Evolutionary conservation across 805 yeast genomes (phyloP), one percentile per base, ranked within the genome.

Genomic region (Metschnikowia rubicola): DNA sequence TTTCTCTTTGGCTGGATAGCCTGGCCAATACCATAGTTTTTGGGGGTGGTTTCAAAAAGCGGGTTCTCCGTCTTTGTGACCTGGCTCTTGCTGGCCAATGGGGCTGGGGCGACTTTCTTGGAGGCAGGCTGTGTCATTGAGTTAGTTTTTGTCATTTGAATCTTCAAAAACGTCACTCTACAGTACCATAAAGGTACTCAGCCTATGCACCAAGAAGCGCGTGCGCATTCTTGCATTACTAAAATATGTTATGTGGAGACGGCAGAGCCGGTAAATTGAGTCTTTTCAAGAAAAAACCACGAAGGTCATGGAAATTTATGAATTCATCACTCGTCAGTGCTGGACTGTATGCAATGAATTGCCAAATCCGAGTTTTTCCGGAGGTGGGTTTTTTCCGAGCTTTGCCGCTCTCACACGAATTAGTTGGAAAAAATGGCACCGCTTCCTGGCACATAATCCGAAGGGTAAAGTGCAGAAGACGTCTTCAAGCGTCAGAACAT

Each of bases 11-110:
- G 96, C 78, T 92, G 98, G 65, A 92, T 67, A 60, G 85, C 78
- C 81, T 94, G 98, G 68, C 99, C 99, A 66, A 92, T 86, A 77
- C 98, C 98, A 69, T 85, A 92, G 79, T 83, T 85, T 79, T 84
- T 86, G 74, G 97, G 96, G 60, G 89, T 80, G 56, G 96, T 76
- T 75, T 87, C 95, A 68, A 88, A 50, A 55, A 66, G 59, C 37
- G 68, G 68, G 61, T 66, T 64, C 54, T 58, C 15, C 26, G 33
- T 19, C 35, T 30, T 30, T 21, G 41, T 13, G 10, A 30, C 41
- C 35, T 15, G 35, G 35, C 28, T 38, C 26, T 38, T 38, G 26
- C 35, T 11, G 28, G 41, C 41, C 28, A 38, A 38, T 50, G 75
- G 75, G 53, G 74, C 73, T 66, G 72, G 72, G 58, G 76, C 76